Evolutionary conservation across 2,329 filamentous ascomycete species (phyloP).

Genomic region (Aspergillus luchuensis): DNA sequence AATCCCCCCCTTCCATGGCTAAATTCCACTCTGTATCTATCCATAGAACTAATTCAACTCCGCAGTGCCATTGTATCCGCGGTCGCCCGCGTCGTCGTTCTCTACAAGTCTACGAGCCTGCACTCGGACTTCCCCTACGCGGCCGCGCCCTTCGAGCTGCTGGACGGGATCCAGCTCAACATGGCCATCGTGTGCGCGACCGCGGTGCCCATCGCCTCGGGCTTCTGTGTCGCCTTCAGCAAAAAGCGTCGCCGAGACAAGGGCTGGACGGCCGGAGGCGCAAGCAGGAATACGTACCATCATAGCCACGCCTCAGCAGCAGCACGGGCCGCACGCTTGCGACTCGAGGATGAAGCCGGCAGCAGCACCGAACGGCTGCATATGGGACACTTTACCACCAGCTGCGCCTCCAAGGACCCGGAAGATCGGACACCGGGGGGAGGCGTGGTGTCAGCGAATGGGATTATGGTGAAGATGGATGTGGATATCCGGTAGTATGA

Average conservation of each 20-base stretch:
- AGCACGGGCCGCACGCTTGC: neutral
- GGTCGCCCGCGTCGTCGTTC: neutral
- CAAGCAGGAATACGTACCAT: neutral
- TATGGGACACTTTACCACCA: slow-evolving; percentile 1
- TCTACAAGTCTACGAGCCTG: neutral
- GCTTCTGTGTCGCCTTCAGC: neutral
- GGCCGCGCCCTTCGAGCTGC: neutral
- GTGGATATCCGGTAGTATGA: too few species aligned
- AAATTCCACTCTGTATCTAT: too few species aligned
- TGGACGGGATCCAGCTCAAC: slow-evolving; percentile 1
- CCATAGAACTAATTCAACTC: neutral
- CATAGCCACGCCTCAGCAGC: neutral
- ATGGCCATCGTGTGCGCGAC: neutral
- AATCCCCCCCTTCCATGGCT: too few species aligned
- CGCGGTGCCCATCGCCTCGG: slow-evolving; percentile 1
- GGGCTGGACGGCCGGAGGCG: neutral
- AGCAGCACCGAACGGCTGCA: neutral
- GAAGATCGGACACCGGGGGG: neutral
- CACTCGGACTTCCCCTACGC: neutral
- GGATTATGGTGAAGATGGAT: too few species aligned
- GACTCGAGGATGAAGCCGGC: neutral
- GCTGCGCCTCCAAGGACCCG: neutral
- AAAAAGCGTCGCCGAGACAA: neutral
- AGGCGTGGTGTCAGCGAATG: neutral
- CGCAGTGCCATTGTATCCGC: neutral